These are phyloP conservation scores for Yamadazyma mexicana DNA, from an alignment of 1,139 yeast species.

Conservation along the genomic window DNA sequence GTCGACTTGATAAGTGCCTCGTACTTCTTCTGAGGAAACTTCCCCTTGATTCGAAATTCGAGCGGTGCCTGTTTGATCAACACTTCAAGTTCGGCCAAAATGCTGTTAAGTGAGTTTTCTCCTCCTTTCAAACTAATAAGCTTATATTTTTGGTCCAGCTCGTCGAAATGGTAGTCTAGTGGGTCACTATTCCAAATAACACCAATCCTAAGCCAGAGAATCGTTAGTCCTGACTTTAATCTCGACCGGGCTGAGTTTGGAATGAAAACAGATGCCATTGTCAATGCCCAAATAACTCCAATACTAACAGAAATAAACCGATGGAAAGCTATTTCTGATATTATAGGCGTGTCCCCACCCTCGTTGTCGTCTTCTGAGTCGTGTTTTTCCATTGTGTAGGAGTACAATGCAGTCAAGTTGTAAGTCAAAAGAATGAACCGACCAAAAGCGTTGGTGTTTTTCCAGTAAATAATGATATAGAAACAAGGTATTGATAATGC, in stretches of 20 bases:
- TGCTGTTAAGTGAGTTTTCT: conserved; percentile 50
- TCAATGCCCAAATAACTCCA: conserved; percentile 77
- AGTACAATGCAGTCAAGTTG: conserved; percentile 75
- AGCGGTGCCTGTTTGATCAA: conserved; percentile 71
- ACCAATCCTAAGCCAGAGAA: conserved; percentile 79
- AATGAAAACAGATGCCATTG: conserved; percentile 61
- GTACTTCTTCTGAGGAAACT: conserved; percentile 59
- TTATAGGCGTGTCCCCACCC: conserved; percentile 68
- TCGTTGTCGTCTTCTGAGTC: conserved; percentile 67
- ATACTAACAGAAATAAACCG: conserved; percentile 69
- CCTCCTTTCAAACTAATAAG: conserved; percentile 53
- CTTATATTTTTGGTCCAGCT: conserved; percentile 13
- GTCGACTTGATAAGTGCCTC: conserved; percentile 53
- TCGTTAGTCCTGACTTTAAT: conserved; percentile 61
- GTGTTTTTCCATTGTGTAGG: conserved; percentile 64
- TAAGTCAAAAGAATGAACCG: conserved; percentile 75
- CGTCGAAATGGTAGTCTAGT: conserved; percentile 30
- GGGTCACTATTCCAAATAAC: conserved; percentile 71
- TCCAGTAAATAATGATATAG: conserved; percentile 68
- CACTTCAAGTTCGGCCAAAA: conserved; percentile 62
- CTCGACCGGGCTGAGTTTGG: conserved; percentile 78
- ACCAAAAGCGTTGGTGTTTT: conserved; percentile 61
- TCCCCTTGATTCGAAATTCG: conserved; percentile 75
- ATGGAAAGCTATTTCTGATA: conserved; percentile 78
- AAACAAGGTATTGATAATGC: conserved; percentile 64